These are phyloP conservation scores for Kingdonia uniflora DNA, from an alignment of 164 flowering plant species.

Conservation along the genomic window DNA sequence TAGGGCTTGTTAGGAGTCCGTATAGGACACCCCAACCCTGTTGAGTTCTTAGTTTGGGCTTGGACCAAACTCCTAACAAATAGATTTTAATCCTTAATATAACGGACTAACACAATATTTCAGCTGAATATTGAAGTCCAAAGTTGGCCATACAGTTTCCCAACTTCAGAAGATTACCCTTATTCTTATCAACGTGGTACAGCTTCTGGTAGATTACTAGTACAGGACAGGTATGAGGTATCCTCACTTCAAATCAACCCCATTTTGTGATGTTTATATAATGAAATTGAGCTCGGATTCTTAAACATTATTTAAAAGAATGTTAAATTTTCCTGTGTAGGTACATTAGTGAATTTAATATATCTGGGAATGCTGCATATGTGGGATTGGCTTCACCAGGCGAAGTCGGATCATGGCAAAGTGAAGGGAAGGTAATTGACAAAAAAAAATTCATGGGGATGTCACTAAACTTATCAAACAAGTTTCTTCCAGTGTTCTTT, in stretches of 20 bases:
- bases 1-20: too few species aligned
- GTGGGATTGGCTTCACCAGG: constrained; percentile 84
- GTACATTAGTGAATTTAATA: constrained; percentile 24
- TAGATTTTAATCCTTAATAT: not conserved
- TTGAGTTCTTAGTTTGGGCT: too few species aligned
- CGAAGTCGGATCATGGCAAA: constrained; percentile 82
- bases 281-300: not conserved
- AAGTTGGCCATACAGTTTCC: constrained; percentile 83
- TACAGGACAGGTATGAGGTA: constrained; percentile 39
- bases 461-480: too few species aligned
- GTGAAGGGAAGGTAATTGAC: constrained; percentile 54
- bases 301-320: too few species aligned
- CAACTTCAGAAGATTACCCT: constrained; percentile 55
- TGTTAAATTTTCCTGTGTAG: constrained; percentile 20
- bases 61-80: too few species aligned
- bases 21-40: too few species aligned
- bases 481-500: too few species aligned
- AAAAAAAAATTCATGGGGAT: not conserved
- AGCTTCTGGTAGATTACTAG: constrained; percentile 52
- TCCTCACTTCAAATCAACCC: not conserved
- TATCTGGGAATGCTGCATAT: constrained; percentile 45
- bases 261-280: not conserved
- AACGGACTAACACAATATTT: not conserved
- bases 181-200: constrained; percentile 40
- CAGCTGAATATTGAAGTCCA: constrained; percentile 57